A percentile compares a stretch with the other conserved stretches of the same genome.
Conservation (phyloP, 768 basidiomycete species). For the Mycena crocata region DNA sequence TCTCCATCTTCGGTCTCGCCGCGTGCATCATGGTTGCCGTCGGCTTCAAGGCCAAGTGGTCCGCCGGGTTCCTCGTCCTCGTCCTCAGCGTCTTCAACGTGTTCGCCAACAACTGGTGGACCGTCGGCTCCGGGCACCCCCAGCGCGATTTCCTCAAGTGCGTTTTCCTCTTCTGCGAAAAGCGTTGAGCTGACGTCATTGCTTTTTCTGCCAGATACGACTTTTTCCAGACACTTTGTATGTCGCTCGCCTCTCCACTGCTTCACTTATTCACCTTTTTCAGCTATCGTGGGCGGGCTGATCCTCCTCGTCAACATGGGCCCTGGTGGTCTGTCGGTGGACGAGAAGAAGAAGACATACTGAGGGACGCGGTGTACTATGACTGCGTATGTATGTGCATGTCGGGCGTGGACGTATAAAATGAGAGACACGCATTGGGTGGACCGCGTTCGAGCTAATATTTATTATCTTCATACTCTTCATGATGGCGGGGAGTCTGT, state of each 20-base stretch:
- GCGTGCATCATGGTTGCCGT: slow-evolving; percentile 97
- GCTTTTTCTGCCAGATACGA: slow-evolving; percentile 94
- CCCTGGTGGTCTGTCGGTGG: slow-evolving; percentile 96
- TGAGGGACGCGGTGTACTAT: slow-evolving; percentile 43
- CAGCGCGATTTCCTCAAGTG: slow-evolving; percentile 98
- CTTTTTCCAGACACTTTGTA: slow-evolving; percentile 97
- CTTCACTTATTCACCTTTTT: slow-evolving; percentile 15
- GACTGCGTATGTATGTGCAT: slow-evolving; percentile 19
- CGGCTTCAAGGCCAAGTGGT: slow-evolving; percentile 99
- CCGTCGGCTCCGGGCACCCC: slow-evolving; percentile 90
- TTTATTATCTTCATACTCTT: no score
- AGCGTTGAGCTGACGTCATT: slow-evolving; percentile 37
- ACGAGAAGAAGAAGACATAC: slow-evolving; percentile 99
- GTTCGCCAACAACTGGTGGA: slow-evolving; percentile 99
- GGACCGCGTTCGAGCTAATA: no score
- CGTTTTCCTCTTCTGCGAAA: slow-evolving; percentile 40
- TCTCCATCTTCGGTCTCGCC: slow-evolving; percentile 89
- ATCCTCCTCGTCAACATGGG: slow-evolving; percentile 99
- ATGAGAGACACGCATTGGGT: slow-evolving; percentile 20
- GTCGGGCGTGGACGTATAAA: slow-evolving; percentile 9
- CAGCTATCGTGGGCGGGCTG: slow-evolving; percentile 95
- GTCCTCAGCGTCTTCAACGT: slow-evolving; percentile 96
- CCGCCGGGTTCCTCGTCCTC: slow-evolving; percentile 93
- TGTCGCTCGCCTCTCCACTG: slow-evolving; percentile 35
- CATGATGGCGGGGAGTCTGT: no score